Conservation (phyloP, 805 yeast species). For the Isabelozyma gotoi region DNA sequence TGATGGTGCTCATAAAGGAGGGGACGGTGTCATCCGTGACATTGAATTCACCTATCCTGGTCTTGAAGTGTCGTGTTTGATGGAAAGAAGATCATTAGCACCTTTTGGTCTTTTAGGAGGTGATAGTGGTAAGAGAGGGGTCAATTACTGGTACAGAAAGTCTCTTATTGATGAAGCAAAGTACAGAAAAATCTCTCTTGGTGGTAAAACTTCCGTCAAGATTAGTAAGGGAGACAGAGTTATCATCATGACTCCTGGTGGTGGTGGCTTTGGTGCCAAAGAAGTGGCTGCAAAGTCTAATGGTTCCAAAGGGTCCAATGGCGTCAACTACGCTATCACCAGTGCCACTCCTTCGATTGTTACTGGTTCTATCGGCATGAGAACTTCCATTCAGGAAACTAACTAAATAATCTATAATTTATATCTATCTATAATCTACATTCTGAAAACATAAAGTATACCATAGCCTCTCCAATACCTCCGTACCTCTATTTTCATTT, state of each 20-base stretch:
- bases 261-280: conserved; percentile 42
- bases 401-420: conserved; percentile 17
- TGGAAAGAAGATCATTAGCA: conserved; percentile 80
- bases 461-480: too few species aligned
- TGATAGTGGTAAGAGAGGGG: conserved; percentile 68
- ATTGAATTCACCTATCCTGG: conserved; percentile 60
- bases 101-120: conserved; percentile 93
- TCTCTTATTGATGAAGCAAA: conserved; percentile 11
- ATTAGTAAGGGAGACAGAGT: conserved; percentile 40
- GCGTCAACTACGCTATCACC: conserved; percentile 20
- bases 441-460: too few species aligned
- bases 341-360: conserved; percentile 21
- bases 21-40: conserved; percentile 84
- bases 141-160: conserved; percentile 32
- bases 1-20: conserved; percentile 68
- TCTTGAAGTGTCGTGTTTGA: conserved; percentile 69
- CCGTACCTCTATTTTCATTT: too few species aligned
- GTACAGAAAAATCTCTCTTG: conserved; percentile 24
- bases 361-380: conserved; percentile 38
- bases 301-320: background rate
- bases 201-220: conserved; percentile 33
- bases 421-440: background rate
- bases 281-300: background rate
- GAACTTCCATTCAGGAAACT: conserved; percentile 33
- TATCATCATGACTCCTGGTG: conserved; percentile 43